phyloP scores from a whole-genome alignment of 2,329 filamentous ascomycete species.

The Pseudocercospora ulei region DNA sequence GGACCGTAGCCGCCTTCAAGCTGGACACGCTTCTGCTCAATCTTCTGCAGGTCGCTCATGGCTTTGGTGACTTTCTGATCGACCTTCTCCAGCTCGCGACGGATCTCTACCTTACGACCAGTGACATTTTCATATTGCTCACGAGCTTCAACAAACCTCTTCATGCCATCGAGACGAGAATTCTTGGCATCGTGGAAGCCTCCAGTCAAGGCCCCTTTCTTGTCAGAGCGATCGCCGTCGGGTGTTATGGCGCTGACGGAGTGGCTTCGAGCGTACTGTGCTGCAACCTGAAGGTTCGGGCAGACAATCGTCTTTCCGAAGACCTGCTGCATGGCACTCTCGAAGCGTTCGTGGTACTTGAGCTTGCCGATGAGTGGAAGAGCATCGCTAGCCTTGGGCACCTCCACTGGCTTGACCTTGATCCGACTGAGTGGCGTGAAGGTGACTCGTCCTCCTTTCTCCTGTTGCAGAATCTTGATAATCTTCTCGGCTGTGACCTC shows the following conservation, averaged over 20 bases:
- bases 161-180: slow-evolving; percentile 78
- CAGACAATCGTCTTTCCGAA: slow-evolving; percentile 95
- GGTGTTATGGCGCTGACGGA: slow-evolving; percentile 87
- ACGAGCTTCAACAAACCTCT: slow-evolving; percentile 63
- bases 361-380: slow-evolving; percentile 80
- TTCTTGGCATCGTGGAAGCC: slow-evolving; percentile 80
- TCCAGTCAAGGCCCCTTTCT: slow-evolving; percentile 88
- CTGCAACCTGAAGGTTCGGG: slow-evolving; percentile 74
- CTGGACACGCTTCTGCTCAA: slow-evolving; percentile 66
- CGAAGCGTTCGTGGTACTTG: slow-evolving; percentile 63
- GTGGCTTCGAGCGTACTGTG: slow-evolving; percentile 85
- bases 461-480: slow-evolving; percentile 66
- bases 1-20: slow-evolving; percentile 75
- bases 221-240: slow-evolving; percentile 89
- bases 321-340: slow-evolving; percentile 83
- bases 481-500: slow-evolving; percentile 76
- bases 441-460: slow-evolving; percentile 76
- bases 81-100: slow-evolving; percentile 61
- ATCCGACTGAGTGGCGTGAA: slow-evolving; percentile 89
- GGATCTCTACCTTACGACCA: slow-evolving; percentile 55
- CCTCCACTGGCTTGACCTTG: slow-evolving; percentile 58
- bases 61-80: slow-evolving; percentile 83
- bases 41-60: slow-evolving; percentile 72
- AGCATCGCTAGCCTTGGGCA: slow-evolving; percentile 78
- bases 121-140: slow-evolving; percentile 61